These are phyloP conservation scores for Epichloe baconii DNA, from an alignment of 2,329 filamentous ascomycete species.

Conservation along the genomic window DNA sequence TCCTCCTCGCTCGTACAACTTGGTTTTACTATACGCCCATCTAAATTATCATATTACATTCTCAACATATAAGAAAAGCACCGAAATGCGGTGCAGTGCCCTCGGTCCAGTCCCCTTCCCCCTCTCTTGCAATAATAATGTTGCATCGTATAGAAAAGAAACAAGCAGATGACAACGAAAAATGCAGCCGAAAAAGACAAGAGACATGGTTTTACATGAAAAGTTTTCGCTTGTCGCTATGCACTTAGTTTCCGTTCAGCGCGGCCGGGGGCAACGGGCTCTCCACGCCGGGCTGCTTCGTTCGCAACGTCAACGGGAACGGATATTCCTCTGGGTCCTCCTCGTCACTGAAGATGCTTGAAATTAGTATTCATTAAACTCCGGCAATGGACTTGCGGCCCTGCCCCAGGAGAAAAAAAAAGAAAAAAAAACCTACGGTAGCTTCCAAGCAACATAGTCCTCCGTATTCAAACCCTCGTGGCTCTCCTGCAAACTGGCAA, in stretches of 20 bases:
- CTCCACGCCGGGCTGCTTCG: conserved; percentile 32
- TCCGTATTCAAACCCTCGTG: conserved; percentile 88
- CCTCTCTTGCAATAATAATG: not conserved
- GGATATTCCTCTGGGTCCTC: conserved; percentile 72
- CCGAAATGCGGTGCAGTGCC: not conserved
- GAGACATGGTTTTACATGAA: not conserved
- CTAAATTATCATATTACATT: not conserved
- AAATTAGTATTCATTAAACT: not conserved
- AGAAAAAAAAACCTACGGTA: conserved; percentile 59
- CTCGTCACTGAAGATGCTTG: conserved; percentile 52
- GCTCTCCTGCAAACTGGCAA: conserved; percentile 89
- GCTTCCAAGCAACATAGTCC: conserved; percentile 95
- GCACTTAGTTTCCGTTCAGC: conserved; percentile 10
- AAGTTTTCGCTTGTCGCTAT: not conserved
- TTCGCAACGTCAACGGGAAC: conserved; percentile 44
- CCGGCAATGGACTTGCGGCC: not conserved
- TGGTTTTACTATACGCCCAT: not conserved
- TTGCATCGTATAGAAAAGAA: not conserved
- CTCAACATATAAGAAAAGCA: not conserved
- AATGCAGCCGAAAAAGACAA: not conserved
- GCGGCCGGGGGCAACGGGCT: conserved; percentile 8
- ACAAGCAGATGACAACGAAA: not conserved
- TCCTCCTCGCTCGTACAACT: no score
- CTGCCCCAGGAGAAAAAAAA: not conserved
- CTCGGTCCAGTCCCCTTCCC: not conserved